phyloP scores from a whole-genome alignment of 2,329 filamentous ascomycete genomes.

The Tolypocladium nubicola region DNA sequence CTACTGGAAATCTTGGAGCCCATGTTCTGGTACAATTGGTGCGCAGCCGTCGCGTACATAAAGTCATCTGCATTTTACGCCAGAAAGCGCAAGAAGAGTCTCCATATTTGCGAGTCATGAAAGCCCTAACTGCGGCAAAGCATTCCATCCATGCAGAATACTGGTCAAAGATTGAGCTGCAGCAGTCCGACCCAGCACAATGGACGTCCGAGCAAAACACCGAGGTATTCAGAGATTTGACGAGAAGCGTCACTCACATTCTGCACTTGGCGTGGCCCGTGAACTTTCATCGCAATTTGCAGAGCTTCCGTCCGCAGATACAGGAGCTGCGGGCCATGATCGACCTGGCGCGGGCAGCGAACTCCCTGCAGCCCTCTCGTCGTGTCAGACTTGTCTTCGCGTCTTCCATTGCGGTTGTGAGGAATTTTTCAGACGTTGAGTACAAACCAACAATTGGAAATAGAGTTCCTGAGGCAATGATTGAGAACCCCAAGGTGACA shows the following conservation, averaged over 20 bases:
- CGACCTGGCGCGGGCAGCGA: too few relatives aligned
- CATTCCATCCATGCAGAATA: background rate
- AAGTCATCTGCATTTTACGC: slow-evolving; percentile 9
- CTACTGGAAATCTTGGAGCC: slow-evolving; percentile 11
- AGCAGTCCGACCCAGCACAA: too few relatives aligned
- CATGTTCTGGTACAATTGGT: slow-evolving; percentile 7
- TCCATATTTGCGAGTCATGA: background rate
- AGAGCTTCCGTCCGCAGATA: slow-evolving; percentile 5
- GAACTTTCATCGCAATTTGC: slow-evolving; percentile 8
- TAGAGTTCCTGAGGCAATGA: slow-evolving; percentile 23
- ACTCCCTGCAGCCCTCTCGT: background rate
- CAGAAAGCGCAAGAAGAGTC: slow-evolving; percentile 1
- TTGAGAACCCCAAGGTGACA: slow-evolving; percentile 20
- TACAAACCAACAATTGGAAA: too few relatives aligned
- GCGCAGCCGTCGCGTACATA: slow-evolving; percentile 2
- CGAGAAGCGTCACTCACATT: slow-evolving; percentile 5
- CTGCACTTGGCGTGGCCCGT: slow-evolving; percentile 11
- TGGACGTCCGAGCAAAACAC: too few relatives aligned
- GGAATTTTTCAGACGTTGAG: slow-evolving; percentile 6
- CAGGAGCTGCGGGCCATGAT: too few relatives aligned
- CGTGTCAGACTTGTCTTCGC: slow-evolving; percentile 13
- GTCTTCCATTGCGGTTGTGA: slow-evolving; percentile 15
- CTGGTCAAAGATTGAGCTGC: slow-evolving; percentile 1
- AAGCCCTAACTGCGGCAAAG: background rate
- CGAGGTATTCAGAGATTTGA: too few relatives aligned